Percentiles rank a stretch among this genome's conserved stretches.
phyloP scores from a whole-genome alignment of 2,329 filamentous ascomycete species.

The Stagonosporopsis rhizophila region DNA sequence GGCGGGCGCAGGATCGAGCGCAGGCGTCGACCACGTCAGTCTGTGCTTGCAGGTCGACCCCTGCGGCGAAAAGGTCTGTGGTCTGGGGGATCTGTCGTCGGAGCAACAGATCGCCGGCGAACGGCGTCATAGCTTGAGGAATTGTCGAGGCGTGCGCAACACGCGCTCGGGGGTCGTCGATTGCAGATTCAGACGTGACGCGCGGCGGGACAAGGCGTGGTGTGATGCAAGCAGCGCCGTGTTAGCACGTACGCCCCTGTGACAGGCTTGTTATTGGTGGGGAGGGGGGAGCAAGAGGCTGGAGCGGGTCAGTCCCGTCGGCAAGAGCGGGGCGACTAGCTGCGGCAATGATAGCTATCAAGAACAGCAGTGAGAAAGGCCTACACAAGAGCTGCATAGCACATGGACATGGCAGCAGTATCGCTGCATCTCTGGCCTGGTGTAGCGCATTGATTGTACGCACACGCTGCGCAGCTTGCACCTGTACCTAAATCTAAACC shows the following conservation, averaged over 20 bases:
- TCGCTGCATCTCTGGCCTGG: not conserved
- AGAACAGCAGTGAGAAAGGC: not conserved
- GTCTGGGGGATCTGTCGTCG: constrained; percentile 14
- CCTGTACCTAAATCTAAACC: no score
- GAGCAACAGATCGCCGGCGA: constrained; percentile 10
- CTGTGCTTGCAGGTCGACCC: constrained; percentile 13
- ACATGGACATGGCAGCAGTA: not conserved
- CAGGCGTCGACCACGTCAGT: not conserved
- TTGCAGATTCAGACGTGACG: not conserved
- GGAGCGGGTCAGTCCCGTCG: not conserved
- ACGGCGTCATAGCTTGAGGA: constrained; percentile 7
- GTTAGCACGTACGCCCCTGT: not conserved
- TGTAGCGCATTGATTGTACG: not conserved
- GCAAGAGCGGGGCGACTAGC: constrained; percentile 8
- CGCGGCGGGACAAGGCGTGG: constrained; percentile 1
- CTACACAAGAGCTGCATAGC: not conserved
- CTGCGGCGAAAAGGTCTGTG: constrained; percentile 9
- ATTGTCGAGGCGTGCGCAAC: not conserved
- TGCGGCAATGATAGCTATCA: not conserved
- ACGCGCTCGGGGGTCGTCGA: not conserved
- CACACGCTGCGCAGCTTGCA: not conserved
- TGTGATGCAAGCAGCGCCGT: not conserved
- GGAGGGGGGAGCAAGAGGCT: constrained; percentile 2
- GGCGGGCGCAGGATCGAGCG: no score
- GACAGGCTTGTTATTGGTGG: not conserved